A percentile compares a stretch with the other conserved stretches of the same genome.
These are phyloP conservation scores for carrot (Daucus carota) DNA, from an alignment of 129 eudicot species.

Conservation along the genomic window DNA sequence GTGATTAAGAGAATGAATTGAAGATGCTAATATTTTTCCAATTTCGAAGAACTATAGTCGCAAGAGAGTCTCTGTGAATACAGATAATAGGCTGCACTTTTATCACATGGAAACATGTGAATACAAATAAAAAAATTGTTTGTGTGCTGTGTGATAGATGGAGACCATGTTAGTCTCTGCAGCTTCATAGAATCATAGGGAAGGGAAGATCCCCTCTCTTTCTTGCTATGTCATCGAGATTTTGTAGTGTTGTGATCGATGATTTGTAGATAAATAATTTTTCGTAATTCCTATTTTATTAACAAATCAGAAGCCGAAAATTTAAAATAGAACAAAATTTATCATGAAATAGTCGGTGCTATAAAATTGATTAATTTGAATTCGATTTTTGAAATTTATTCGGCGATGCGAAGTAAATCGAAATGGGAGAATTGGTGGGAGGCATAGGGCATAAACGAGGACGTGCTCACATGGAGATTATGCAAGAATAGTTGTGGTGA, in stretches of 20 bases:
- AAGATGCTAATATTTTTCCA: too few species aligned
- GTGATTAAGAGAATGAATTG: too few species aligned
- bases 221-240: neutral
- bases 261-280: too few species aligned
- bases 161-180: constrained; percentile 35
- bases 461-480: constrained; percentile 16
- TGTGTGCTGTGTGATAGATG: constrained; percentile 14
- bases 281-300: too few species aligned
- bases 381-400: neutral
- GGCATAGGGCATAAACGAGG: neutral
- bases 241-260: neutral
- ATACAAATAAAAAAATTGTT: neutral
- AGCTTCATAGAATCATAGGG: constrained; percentile 23
- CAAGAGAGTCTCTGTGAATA: neutral
- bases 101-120: constrained; percentile 47
- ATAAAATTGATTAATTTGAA: neutral
- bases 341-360: neutral
- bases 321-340: too few species aligned
- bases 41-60: neutral
- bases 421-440: neutral
- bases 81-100: constrained; percentile 14
- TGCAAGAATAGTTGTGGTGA: constrained; percentile 9
- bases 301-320: too few species aligned
- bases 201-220: constrained; percentile 1
- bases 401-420: neutral